Evolutionary conservation across 169 alveolate genomes (phyloP).

Genomic region (Plasmodium gaboni): DNA sequence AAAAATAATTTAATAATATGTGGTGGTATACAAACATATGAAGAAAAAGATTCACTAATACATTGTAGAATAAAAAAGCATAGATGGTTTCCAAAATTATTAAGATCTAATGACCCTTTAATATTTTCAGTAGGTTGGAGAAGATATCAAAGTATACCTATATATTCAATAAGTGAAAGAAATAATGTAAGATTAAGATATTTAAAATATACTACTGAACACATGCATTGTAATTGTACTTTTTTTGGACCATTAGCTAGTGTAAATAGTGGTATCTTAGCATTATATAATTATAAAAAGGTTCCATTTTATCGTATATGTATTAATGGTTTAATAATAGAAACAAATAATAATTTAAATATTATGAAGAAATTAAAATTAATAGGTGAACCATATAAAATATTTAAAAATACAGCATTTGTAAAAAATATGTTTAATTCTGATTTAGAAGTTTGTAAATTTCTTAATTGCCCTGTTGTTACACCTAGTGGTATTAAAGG

Average conservation of each 20-base stretch:
- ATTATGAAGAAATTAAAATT: constrained; percentile 96
- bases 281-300: constrained; percentile 87
- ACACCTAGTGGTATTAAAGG: constrained; percentile 99
- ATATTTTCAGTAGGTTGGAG: constrained; percentile 99
- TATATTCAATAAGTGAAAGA: constrained; percentile 96
- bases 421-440: constrained; percentile 98
- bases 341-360: constrained; percentile 90
- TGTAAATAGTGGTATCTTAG: constrained; percentile 90
- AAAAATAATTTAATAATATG: constrained; percentile 77
- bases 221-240: constrained; percentile 96
- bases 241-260: constrained; percentile 98
- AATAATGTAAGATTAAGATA: constrained; percentile 88
- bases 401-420: constrained; percentile 98
- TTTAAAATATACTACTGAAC: constrained; percentile 97
- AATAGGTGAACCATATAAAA: constrained; percentile 98
- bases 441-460: constrained; percentile 98
- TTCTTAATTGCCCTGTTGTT: constrained; percentile 97
- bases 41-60: constrained; percentile 77
- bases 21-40: constrained; percentile 79
- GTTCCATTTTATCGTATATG: constrained; percentile 94
- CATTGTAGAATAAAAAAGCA: constrained; percentile 83
- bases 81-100: constrained; percentile 98
- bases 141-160: constrained; percentile 98
- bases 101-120: constrained; percentile 97
- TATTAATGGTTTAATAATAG: constrained; percentile 96